These are phyloP conservation scores for Dactylella cylindrospora DNA, from an alignment of 2,329 filamentous ascomycete species.

Conservation along the genomic window DNA sequence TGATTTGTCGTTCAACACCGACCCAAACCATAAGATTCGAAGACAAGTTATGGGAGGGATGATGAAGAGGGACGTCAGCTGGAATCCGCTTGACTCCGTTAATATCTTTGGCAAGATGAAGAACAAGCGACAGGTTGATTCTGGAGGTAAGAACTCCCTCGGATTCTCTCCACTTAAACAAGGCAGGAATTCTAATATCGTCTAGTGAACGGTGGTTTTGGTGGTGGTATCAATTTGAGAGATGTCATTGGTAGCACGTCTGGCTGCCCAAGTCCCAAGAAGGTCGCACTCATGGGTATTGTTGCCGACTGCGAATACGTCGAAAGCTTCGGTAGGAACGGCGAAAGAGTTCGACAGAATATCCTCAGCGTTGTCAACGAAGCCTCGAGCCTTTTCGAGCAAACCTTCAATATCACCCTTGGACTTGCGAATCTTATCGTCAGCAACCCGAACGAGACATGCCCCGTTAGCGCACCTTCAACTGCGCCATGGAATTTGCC, in stretches of 20 bases:
- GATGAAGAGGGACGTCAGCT: slow-evolving; percentile 63
- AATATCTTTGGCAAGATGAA: slow-evolving; percentile 62
- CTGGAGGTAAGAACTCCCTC: slow-evolving; percentile 54
- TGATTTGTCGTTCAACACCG: slow-evolving; percentile 74
- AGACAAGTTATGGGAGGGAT: slow-evolving; percentile 55
- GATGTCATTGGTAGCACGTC: slow-evolving; percentile 74
- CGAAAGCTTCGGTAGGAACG: slow-evolving; percentile 63
- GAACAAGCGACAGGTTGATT: slow-evolving; percentile 68
- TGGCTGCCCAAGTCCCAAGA: slow-evolving; percentile 88
- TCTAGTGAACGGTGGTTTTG: slow-evolving; percentile 64
- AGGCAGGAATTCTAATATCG: slow-evolving; percentile 1
- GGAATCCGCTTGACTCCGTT: slow-evolving; percentile 53
- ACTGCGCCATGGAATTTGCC: slow-evolving; percentile 80
- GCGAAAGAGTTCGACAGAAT: slow-evolving; percentile 64
- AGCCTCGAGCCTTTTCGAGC: slow-evolving; percentile 80
- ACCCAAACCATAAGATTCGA: slow-evolving; percentile 68
- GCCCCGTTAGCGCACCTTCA: slow-evolving; percentile 67
- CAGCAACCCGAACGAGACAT: slow-evolving; percentile 63
- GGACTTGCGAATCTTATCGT: slow-evolving; percentile 84
- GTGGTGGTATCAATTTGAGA: slow-evolving; percentile 75
- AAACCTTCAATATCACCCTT: slow-evolving; percentile 89
- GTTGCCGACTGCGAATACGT: slow-evolving; percentile 93
- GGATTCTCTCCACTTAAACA: not conserved
- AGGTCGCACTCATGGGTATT: slow-evolving; percentile 86
- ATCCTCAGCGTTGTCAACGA: slow-evolving; percentile 81